Base-by-base conservation (phyloP, 2,329 filamentous ascomycete genomes). In the Penicillium sp. region DNA sequence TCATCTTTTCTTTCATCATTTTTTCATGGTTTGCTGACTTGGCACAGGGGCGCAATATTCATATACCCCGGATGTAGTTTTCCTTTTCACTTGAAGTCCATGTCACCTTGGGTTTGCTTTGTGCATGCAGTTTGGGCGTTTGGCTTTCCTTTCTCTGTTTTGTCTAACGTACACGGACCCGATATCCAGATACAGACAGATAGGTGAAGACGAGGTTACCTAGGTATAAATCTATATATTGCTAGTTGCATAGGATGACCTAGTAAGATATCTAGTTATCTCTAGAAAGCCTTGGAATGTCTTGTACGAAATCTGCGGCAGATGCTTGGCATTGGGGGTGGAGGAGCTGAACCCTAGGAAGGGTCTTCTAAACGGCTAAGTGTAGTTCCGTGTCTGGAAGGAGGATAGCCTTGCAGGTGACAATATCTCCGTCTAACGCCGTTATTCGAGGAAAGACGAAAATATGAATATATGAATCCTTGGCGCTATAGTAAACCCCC, bases 31-130 rank as follows among this genome's bases (percentile, higher is more conserved):
- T n/a, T n/a, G n/a, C n/a, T n/a, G n/a, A n/a, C n/a, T n/a, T n/a
- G n/a, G n/a, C n/a, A n/a, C n/a, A n/a, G n/a, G n/a, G n/a, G n/a
- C n/a, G n/a, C n/a, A n/a, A n/a, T n/a, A n/a, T n/a, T n/a, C n/a
- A n/a, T n/a, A 58, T 56, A 58, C 45, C 54, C 46, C 54, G 46
- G 35, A 46, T 54, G 44, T 37, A 46, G 43, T 27, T 48, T 36
- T 24, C 36, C 49, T 50, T 22, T 41, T 36, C 32, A 23, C 22
- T 43, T 46, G 27, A 27, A 35, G 39, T 40, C 35, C 18, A 20
- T 4, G 4, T 28, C 20, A 41, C 11, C 26, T 40, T 11, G 14
- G 41, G 44, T 31, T 39, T 23, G 35, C 35, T 42, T 41, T 44
- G 35, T 50, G 49, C 29, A 42, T 51, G 47, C 49, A 45, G 37